phyloP scores from a whole-genome alignment of 73 alveolate genomes.

The Urostyla sp. region DNA sequence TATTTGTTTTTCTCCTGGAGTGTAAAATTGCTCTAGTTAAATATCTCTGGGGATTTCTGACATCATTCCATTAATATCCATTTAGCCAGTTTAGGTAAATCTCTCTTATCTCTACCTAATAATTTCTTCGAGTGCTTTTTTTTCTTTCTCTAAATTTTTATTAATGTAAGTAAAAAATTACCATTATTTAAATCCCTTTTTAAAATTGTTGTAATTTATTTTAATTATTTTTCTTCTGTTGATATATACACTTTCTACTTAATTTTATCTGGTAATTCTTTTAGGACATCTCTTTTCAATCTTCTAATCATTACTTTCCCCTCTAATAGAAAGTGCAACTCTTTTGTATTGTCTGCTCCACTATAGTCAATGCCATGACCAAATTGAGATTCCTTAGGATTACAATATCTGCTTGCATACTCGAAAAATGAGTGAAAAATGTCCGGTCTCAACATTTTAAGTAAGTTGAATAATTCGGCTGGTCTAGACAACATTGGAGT shows the following conservation, averaged over 20 bases:
- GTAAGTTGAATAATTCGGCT: constrained; percentile 86
- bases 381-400: constrained; percentile 83
- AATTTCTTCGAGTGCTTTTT: constrained; percentile 43
- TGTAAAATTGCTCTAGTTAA: constrained; percentile 61
- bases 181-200: constrained; percentile 29
- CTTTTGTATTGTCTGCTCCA: constrained; percentile 92
- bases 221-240: constrained; percentile 70
- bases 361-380: constrained; percentile 86
- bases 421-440: constrained; percentile 82
- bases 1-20: constrained; percentile 65
- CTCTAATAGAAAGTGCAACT: constrained; percentile 81
- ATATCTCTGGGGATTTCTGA: constrained; percentile 53
- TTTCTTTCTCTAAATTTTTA: constrained; percentile 3
- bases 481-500: constrained; percentile 97
- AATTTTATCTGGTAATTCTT: constrained; percentile 92
- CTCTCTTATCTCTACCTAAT: constrained; percentile 22
- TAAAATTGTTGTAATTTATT: constrained; percentile 69
- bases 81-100: not conserved
- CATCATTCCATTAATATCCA: constrained; percentile 1
- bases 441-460: constrained; percentile 94
- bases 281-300: constrained; percentile 92
- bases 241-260: constrained; percentile 85
- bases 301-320: constrained; percentile 94
- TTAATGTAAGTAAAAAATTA: not conserved
- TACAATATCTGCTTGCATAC: constrained; percentile 91